These are phyloP conservation scores for Diatrype stigma DNA, from an alignment of 2,329 filamentous ascomycete species.

Conservation along the genomic window DNA sequence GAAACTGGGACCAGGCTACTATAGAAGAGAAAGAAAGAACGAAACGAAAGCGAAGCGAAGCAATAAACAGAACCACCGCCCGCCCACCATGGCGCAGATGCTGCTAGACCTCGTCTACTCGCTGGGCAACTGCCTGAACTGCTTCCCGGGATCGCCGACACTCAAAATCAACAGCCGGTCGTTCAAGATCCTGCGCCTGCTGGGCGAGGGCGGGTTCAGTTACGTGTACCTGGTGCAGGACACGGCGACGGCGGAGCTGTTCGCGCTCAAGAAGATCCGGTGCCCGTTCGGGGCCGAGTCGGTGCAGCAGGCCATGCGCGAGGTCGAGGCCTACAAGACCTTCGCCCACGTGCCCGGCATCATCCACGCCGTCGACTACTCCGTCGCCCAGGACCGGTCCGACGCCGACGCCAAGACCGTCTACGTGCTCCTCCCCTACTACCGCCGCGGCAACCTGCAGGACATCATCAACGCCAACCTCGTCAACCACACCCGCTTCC, in stretches of 20 bases:
- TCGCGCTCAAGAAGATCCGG: conserved; percentile 97
- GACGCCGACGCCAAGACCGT: conserved; percentile 80
- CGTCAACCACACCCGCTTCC: conserved; percentile 89
- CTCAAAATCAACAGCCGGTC: conserved; percentile 91
- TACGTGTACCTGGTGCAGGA: conserved; percentile 99
- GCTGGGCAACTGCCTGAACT: conserved; percentile 90
- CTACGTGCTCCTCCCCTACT: conserved; percentile 94
- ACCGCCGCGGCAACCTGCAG: conserved; percentile 89
- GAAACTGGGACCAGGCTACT: too few relatives aligned
- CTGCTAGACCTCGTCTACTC: conserved; percentile 87
- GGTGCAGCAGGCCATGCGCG: conserved; percentile 88
- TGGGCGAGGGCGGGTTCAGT: conserved; percentile 97
- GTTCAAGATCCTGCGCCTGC: conserved; percentile 91
- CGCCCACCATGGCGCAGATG: conserved; percentile 67
- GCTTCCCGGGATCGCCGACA: conserved; percentile 90
- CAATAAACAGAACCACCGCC: not conserved
- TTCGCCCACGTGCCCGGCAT: conserved; percentile 82
- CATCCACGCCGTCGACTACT: conserved; percentile 43
- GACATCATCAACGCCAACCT: conserved; percentile 98
- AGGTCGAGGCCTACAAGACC: conserved; percentile 93
- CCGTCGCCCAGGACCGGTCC: conserved; percentile 48
- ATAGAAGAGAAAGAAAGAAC: too few relatives aligned
- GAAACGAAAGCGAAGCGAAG: not conserved
- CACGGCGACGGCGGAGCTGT: conserved; percentile 74
- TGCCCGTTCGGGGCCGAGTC: conserved; percentile 98